phyloP scores from a whole-genome alignment of 1,139 yeast genomes.

The Saccharomycopsis crataegensis region DNA sequence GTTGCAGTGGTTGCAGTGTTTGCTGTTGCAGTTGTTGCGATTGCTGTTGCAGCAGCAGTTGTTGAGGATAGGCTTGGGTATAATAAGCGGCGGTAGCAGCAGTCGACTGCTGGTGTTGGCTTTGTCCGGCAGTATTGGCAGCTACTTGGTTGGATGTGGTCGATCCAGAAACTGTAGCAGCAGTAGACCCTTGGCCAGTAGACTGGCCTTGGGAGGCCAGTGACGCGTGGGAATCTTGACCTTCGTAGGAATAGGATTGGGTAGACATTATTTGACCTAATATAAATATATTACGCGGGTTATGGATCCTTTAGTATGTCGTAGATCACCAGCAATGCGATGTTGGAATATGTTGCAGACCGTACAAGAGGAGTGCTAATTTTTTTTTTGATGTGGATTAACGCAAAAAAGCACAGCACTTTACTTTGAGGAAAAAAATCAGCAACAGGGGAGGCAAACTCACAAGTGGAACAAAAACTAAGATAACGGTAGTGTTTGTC shows the following conservation, averaged over 20 bases:
- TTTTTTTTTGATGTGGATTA: background rate
- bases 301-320: no score
- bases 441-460: background rate
- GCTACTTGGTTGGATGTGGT: background rate
- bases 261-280: background rate
- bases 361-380: background rate
- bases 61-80: background rate
- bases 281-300: background rate
- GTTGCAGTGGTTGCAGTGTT: background rate
- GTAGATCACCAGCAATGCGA: no score
- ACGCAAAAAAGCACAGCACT: background rate
- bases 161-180: background rate
- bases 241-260: background rate
- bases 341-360: background rate
- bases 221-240: no score
- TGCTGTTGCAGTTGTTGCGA: background rate
- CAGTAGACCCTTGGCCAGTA: background rate
- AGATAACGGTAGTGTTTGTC: no score
- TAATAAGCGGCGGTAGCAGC: background rate
- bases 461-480: background rate
- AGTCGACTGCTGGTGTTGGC: background rate
- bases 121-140: background rate
- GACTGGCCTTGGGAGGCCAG: no score
- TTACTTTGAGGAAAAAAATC: background rate
- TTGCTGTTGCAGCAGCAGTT: background rate